Base-by-base conservation (phyloP, 2,329 filamentous ascomycete genomes). In the Xylariales sp. region DNA sequence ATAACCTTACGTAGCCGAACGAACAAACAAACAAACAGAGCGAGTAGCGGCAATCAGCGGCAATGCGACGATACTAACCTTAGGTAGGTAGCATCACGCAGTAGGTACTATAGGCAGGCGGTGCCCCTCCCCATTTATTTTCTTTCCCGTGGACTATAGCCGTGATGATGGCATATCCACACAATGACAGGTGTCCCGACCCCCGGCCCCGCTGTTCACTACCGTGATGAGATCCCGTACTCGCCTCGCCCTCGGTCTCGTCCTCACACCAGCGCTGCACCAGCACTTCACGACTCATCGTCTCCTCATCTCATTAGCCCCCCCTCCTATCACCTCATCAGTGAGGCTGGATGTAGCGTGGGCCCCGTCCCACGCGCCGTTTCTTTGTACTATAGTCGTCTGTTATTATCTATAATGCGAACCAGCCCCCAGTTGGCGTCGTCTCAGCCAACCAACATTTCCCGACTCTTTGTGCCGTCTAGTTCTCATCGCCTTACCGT, bases 131-230 rank as follows among this genome's bases (percentile, higher is more conserved):
- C 55, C 58, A 39, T 39, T 39, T 39, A 6, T 8, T 60, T 68
- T 57, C 36, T 72, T 79, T 73, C 74, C 79, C 73, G 77, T 76
- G 52, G 71, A 76, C 45, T 65, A 69, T 71, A 76, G 74, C 75
- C 75, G 75, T 73, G 72, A 73, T 62, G 32, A 59, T 23, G 43
- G 53, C 16, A 43, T n/a, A 55, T 43, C 56, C 64, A 62, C 46
- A 57, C n/a, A 49, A 52, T 59, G 52, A 50, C 46, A 52, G 53
- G 41, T 60, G 34, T 65, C 70, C 74, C 73, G 70, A 69, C 67
- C 7, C 50, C 71, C 8, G 73, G 71, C 74, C 74, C 75, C 74
- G 69, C 74, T 54, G 46, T 50, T 59, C 56, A 74, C 72, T 76
- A 71, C 74, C 75, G 74, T 67, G 70, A 67, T 69, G 70, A 76